phyloP scores from a whole-genome alignment of 192 early-diverging fungal genomes.

The Coemansia erecta region DNA sequence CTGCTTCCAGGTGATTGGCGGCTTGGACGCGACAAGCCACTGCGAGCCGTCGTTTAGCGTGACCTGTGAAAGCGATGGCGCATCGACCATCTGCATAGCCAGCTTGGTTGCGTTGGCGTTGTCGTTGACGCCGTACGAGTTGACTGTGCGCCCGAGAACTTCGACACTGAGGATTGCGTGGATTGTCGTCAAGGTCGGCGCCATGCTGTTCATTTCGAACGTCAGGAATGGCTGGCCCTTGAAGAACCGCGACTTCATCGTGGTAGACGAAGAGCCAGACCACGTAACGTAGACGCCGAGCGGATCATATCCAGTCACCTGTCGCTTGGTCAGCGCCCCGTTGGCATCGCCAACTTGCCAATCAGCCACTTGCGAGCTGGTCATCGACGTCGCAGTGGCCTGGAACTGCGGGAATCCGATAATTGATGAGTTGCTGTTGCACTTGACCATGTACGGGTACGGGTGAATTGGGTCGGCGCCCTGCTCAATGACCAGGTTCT shows the following conservation, averaged over 20 bases:
- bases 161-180: constrained; percentile 44
- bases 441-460: constrained; percentile 50
- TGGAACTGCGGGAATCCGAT: constrained; percentile 39
- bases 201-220: constrained; percentile 30
- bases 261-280: constrained; percentile 10
- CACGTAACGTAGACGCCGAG: constrained; percentile 50
- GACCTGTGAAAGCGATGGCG: constrained; percentile 38
- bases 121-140: constrained; percentile 12
- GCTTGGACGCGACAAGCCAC: constrained; percentile 50
- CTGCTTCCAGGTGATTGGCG: constrained; percentile 36
- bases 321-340: constrained; percentile 26
- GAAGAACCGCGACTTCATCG: constrained; percentile 52
- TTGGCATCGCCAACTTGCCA: constrained; percentile 30
- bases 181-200: constrained; percentile 35
- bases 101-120: constrained; percentile 14
- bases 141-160: constrained; percentile 23
- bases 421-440: constrained; percentile 20
- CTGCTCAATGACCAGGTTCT: constrained; percentile 44
- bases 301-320: constrained; percentile 35
- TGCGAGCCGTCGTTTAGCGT: constrained; percentile 51
- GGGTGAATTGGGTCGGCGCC: constrained; percentile 45
- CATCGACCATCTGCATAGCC: constrained; percentile 11
- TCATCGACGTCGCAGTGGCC: constrained; percentile 8
- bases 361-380: constrained; percentile 23
- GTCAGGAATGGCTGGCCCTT: constrained; percentile 57